Conservation (phyloP, 164 flowering plant species). For the Umbilicus rupestris region DNA sequence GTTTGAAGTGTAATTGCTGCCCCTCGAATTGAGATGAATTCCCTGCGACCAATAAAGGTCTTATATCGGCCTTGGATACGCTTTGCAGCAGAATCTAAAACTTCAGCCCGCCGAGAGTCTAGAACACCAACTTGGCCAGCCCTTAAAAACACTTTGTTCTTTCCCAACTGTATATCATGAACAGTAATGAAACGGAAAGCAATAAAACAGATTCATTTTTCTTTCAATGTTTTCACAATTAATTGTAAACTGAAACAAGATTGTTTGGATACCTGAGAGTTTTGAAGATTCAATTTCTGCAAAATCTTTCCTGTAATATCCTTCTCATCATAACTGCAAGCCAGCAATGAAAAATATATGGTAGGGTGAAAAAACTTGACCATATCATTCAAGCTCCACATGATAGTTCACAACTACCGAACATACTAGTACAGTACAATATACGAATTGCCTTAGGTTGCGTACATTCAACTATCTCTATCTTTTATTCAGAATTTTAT, state of each 20-base stretch:
- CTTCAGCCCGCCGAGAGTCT: constrained; percentile 77
- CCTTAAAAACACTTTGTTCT: constrained; percentile 78
- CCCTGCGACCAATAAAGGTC: constrained; percentile 51
- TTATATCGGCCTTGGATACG: constrained; percentile 51
- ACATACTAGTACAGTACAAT: neutral
- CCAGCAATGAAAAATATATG: neutral
- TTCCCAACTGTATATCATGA: constrained; percentile 52
- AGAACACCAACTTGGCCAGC: constrained; percentile 91
- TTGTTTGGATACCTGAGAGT: constrained; percentile 54
- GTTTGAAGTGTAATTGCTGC: constrained; percentile 70
- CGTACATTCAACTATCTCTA: neutral
- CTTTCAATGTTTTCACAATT: neutral
- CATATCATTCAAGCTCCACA: neutral
- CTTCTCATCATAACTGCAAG: constrained; percentile 67
- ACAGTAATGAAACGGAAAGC: neutral
- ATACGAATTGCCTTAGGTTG: neutral
- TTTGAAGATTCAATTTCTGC: constrained; percentile 62
- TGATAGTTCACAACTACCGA: neutral
- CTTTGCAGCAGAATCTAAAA: constrained; percentile 74
- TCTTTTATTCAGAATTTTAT: no score
- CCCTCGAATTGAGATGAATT: constrained; percentile 33
- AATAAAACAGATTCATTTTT: neutral
- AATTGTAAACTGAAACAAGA: neutral
- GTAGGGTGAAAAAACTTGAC: neutral
- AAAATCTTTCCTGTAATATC: constrained; percentile 54